These are phyloP conservation scores for Kazachstania africana DNA, from an alignment of 805 yeast genomes.

Conservation along the genomic window DNA sequence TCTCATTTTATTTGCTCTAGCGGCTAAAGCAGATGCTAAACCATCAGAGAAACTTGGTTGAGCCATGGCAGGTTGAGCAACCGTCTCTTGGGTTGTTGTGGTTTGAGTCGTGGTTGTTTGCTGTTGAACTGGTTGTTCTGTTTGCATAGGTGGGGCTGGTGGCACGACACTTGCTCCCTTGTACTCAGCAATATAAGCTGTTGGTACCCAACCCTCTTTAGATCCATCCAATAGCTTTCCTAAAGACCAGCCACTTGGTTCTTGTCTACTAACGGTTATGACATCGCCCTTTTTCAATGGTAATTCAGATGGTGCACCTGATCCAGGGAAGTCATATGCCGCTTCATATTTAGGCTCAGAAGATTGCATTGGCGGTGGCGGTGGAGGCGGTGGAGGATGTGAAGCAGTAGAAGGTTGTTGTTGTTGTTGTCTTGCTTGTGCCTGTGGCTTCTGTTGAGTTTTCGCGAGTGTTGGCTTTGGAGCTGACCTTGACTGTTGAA, in stretches of 20 bases:
- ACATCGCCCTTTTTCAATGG: conserved; percentile 69
- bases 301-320: conserved; percentile 70
- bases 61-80: conserved; percentile 16
- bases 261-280: conserved; percentile 58
- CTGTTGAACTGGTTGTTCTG: conserved; percentile 1
- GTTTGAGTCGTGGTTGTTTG: conserved; percentile 1
- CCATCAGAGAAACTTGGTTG: conserved; percentile 56
- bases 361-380: conserved; percentile 49
- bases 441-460: conserved; percentile 10
- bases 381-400: conserved; percentile 64
- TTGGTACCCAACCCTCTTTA: conserved; percentile 94
- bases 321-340: conserved; percentile 78
- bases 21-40: conserved; percentile 76
- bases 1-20: conserved; percentile 55
- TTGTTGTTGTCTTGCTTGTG: conserved; percentile 5
- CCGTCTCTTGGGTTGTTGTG: conserved; percentile 2
- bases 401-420: conserved; percentile 5
- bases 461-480: conserved; percentile 32
- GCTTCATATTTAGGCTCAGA: conserved; percentile 73
- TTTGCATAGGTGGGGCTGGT: conserved; percentile 28
- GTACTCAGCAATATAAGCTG: conserved; percentile 69
- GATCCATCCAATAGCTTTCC: conserved; percentile 68
- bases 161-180: conserved; percentile 21
- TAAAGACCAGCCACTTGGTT: conserved; percentile 89
- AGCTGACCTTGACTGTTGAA: conserved; percentile 3